These are phyloP conservation scores for Mycogone perniciosa DNA, from an alignment of 2,329 filamentous ascomycete species.

Conservation along the genomic window DNA sequence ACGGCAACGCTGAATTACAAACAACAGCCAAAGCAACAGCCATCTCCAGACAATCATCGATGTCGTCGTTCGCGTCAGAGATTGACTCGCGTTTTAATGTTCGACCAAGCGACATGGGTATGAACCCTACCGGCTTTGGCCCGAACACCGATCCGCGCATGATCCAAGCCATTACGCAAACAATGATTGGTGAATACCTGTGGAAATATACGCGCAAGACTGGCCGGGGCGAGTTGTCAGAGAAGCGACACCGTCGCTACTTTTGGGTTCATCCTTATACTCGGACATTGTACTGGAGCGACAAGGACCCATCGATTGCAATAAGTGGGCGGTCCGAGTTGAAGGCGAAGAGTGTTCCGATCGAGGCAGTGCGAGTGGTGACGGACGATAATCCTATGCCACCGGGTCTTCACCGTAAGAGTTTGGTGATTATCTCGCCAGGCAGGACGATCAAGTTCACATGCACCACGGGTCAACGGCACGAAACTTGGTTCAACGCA, in stretches of 20 bases:
- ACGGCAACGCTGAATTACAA: constrained; percentile 41
- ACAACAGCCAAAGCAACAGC: constrained; percentile 36
- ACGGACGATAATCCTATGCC: constrained; percentile 93
- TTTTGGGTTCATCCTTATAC: constrained; percentile 99
- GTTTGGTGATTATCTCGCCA: constrained; percentile 81
- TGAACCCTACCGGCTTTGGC: constrained; percentile 53
- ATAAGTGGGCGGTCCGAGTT: constrained; percentile 70
- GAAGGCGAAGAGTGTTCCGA: constrained; percentile 80
- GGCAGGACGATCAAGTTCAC: constrained; percentile 90
- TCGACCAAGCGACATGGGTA: constrained; percentile 47
- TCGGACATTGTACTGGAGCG: constrained; percentile 92
- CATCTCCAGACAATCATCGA: constrained; percentile 59
- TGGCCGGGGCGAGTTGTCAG: constrained; percentile 81
- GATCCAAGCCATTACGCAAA: constrained; percentile 98
- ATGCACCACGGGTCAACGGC: constrained; percentile 83
- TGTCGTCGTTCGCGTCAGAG: constrained; percentile 94
- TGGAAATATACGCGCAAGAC: constrained; percentile 99
- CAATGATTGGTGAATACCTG: constrained; percentile 97
- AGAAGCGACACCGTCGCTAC: constrained; percentile 85
- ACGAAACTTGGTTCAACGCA: constrained; percentile 98
- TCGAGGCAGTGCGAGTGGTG: constrained; percentile 87
- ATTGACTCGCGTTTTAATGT: constrained; percentile 87
- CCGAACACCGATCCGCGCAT: constrained; percentile 85
- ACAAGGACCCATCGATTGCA: constrained; percentile 64
- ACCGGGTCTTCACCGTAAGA: constrained; percentile 90